Conservation (phyloP, 768 basidiomycete species). For the Floccularia luteovirens region DNA sequence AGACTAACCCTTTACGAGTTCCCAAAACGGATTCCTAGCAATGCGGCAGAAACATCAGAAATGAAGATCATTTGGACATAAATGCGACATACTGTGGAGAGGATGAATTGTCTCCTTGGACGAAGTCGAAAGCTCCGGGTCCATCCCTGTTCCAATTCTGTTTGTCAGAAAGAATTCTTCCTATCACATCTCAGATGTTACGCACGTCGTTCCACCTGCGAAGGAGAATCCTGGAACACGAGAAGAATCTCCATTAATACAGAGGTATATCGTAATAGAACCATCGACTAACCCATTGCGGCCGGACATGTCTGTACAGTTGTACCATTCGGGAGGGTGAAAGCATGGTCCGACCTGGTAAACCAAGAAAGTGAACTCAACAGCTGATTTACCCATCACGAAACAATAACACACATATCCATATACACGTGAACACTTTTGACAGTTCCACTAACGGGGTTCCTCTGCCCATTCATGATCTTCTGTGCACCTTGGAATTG, state of each 20-base stretch:
- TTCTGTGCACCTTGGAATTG: slow-evolving; percentile 65
- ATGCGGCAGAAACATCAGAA: slow-evolving; percentile 4
- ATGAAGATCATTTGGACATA: background rate
- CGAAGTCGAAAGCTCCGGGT: slow-evolving; percentile 72
- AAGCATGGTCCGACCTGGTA: slow-evolving; percentile 54
- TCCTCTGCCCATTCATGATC: slow-evolving; percentile 47
- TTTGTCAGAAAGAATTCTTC: background rate
- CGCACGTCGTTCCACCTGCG: slow-evolving; percentile 76
- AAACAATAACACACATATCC: slow-evolving; percentile 46
- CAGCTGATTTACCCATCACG: background rate
- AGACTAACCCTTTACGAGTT: slow-evolving; percentile 60
- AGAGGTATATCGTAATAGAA: background rate
- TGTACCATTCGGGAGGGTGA: slow-evolving; percentile 60
- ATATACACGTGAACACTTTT: slow-evolving; percentile 66
- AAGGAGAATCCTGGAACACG: slow-evolving; percentile 53
- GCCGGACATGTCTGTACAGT: slow-evolving; percentile 68
- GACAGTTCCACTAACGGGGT: slow-evolving; percentile 49
- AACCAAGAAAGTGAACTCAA: slow-evolving; percentile 1
- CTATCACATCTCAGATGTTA: slow-evolving; percentile 3
- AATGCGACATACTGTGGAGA: slow-evolving; percentile 37
- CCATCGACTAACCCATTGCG: slow-evolving; percentile 50
- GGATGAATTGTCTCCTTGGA: slow-evolving; percentile 65
- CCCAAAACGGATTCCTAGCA: slow-evolving; percentile 71
- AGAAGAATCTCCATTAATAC: slow-evolving; percentile 5
- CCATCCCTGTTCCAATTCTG: slow-evolving; percentile 47